Base-by-base conservation (phyloP, 306 rosid genomes). In the Prinsepia uniflora region DNA sequence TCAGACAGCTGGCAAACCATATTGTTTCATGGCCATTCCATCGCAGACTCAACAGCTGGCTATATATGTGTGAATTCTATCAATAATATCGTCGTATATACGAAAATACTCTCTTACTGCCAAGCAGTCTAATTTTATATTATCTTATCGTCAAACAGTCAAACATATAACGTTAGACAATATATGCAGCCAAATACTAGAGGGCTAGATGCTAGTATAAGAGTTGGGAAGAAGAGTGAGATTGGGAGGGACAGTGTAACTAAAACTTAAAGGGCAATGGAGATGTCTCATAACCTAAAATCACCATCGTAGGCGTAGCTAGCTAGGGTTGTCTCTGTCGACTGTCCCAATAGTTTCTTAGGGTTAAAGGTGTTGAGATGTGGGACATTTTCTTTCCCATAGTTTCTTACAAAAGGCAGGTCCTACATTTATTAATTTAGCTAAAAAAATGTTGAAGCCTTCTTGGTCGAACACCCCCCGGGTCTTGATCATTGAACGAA, bases 361-460 rank as follows among this genome's bases (percentile, higher is more conserved):
- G 49, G 68, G 47, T 41, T 59, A 47, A 8, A 7, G n/a, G n/a
- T n/a, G n/a, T n/a, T n/a, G n/a, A n/a, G n/a, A n/a, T n/a, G n/a
- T n/a, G n/a, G n/a, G n/a, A n/a, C n/a, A n/a, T n/a, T n/a, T n/a
- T n/a, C n/a, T n/a, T n/a, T 15, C 52, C 6, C 18, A 17, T 65
- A 56, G 67, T 40, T 75, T 8, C 15, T 47, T 40, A 48, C 41
- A 62, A 47, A 8, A 7, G 73, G 63, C 70, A 70, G 67, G 74
- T 20, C 74, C 80, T 55, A 74, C 20, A 49, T 52, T 12, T 45
- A 68, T 24, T 24, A 24, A 24, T 12, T 9, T 3, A 18, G 30
- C 8, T 8, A 58, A 12, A 58, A 6, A n/a, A n/a, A n/a, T n/a
- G n/a, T n/a, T n/a, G n/a, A n/a, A n/a, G n/a, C n/a, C n/a, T n/a